These are phyloP conservation scores for Carpinus viminea DNA, from an alignment of 306 rosid genomes.

Conservation along the genomic window DNA sequence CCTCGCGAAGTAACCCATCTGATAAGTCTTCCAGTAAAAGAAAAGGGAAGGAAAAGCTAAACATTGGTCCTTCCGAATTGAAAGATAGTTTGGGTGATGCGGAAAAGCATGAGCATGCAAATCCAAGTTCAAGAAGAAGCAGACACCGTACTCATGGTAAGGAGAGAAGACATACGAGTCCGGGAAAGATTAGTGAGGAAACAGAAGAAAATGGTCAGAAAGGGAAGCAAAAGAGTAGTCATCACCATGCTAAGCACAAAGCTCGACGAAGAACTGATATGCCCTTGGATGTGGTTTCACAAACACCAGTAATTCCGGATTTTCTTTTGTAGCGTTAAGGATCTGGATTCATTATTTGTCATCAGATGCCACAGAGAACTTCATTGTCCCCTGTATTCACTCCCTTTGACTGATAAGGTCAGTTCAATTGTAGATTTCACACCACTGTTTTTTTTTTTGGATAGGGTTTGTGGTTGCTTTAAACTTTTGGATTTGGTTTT, in stretches of 20 bases:
- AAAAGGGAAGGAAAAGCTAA: slow-evolving; percentile 68
- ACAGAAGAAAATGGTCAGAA: slow-evolving; percentile 51
- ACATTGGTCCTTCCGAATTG: slow-evolving; percentile 39
- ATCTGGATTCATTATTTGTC: slow-evolving; percentile 30
- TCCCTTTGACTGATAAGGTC: slow-evolving; percentile 25
- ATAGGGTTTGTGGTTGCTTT: slow-evolving; percentile 24
- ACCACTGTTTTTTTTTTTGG: slow-evolving; percentile 9
- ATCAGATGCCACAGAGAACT: slow-evolving; percentile 16
- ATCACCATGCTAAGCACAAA: slow-evolving; percentile 55
- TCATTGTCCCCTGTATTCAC: slow-evolving; percentile 29
- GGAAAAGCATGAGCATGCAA: slow-evolving; percentile 45
- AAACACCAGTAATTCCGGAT: slow-evolving; percentile 77
- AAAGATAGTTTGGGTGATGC: slow-evolving; percentile 59
- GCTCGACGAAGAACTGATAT: slow-evolving; percentile 63
- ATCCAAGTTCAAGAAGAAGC: slow-evolving; percentile 55
- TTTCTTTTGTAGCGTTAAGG: slow-evolving; percentile 66
- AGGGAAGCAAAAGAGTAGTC: slow-evolving; percentile 67
- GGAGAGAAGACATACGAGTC: slow-evolving; percentile 58
- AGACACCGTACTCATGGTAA: slow-evolving; percentile 50
- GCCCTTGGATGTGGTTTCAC: slow-evolving; percentile 64
- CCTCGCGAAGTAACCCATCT: slow-evolving; percentile 40
- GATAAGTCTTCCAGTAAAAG: slow-evolving; percentile 51
- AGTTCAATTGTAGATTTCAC: slow-evolving; percentile 45
- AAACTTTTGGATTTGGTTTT: slow-evolving; percentile 21
- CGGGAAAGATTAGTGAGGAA: slow-evolving; percentile 49